Evolutionary conservation across 768 basidiomycete genomes (phyloP), one percentile per base, ranked within the genome.

Genomic region (Kwoniella shandongensis): DNA sequence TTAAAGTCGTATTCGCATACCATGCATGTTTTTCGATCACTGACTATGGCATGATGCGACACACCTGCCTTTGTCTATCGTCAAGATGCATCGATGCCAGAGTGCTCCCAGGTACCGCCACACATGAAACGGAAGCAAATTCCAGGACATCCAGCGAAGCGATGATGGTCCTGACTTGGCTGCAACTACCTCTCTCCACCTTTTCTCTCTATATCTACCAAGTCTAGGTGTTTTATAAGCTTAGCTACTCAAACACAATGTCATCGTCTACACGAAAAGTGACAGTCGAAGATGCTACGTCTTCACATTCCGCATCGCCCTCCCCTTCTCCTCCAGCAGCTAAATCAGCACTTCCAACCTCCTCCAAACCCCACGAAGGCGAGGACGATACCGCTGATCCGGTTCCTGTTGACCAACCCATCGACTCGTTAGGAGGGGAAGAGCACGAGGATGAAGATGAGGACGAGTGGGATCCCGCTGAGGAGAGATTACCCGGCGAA

Each of bases 391-490:
- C 32, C 32, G 32, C 32, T 13, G n/a, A 23, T 8, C 40, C 40
- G 13, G 25, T 20, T 8, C 40, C 40, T 4, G 25, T 20, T 13
- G 63, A 70, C 36, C 25, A 51, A 23, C 61, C 66, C 6, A 69
- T 60, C 30, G 30, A 42, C 17, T 54, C 47, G n/a, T 30, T 62
- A 39, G 65, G 62, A 3, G 59, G 45, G 3, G 60, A 57, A 8
- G 61, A 44, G 3, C 45, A 42, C n/a, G 65, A 63, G 10, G 57
- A 64, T 18, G 64, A 68, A 10, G 61, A 56, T 10, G 54, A 67
- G 8, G 70, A 66, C 3, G 69, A 61, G 23, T 63, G 67, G 61
- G 65, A 72, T 51, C 63, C 65, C 4, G 36, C 65, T 6, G 62
- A 54, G 12, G 72, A 73, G 42, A 32, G 47, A 44, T 18, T 54